phyloP scores from a whole-genome alignment of 2,329 filamentous ascomycete species.

The Colletotrichum sp. region DNA sequence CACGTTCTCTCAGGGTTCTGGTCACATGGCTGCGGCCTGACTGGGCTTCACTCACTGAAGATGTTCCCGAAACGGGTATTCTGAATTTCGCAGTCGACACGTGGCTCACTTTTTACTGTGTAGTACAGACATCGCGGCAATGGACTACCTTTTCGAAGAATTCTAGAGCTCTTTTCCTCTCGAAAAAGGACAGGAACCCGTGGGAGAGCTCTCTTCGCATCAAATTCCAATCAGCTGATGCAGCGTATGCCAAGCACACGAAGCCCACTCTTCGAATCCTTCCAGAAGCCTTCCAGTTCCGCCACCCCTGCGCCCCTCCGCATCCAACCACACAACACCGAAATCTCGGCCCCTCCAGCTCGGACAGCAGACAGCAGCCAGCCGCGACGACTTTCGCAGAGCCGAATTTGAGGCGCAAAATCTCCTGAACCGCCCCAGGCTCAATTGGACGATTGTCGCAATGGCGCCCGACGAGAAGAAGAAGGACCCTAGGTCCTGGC shows the following conservation, averaged over 20 bases:
- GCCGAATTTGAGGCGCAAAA: neutral
- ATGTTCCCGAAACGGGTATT: neutral
- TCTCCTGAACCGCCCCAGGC: neutral
- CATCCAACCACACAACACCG: neutral
- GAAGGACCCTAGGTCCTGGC: conserved; percentile 55
- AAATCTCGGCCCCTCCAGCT: conserved; percentile 20
- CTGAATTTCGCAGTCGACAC: neutral
- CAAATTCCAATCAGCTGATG: neutral
- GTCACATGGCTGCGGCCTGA: neutral
- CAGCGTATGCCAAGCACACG: neutral
- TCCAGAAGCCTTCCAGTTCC: conserved; percentile 16
- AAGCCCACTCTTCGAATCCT: neutral
- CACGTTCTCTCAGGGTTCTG: neutral
- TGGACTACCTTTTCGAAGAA: neutral
- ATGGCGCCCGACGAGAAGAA: conserved; percentile 43
- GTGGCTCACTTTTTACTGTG: neutral
- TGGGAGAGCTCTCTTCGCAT: neutral
- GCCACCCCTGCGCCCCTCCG: conserved; percentile 7
- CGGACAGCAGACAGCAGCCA: neutral
- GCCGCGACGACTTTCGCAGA: neutral
- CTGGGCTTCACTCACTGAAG: neutral
- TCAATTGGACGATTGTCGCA: neutral
- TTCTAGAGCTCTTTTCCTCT: neutral
- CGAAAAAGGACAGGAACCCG: neutral
- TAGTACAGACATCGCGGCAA: neutral